phyloP scores from a whole-genome alignment of 2,329 filamentous ascomycete genomes.

The Alternaria sp. region DNA sequence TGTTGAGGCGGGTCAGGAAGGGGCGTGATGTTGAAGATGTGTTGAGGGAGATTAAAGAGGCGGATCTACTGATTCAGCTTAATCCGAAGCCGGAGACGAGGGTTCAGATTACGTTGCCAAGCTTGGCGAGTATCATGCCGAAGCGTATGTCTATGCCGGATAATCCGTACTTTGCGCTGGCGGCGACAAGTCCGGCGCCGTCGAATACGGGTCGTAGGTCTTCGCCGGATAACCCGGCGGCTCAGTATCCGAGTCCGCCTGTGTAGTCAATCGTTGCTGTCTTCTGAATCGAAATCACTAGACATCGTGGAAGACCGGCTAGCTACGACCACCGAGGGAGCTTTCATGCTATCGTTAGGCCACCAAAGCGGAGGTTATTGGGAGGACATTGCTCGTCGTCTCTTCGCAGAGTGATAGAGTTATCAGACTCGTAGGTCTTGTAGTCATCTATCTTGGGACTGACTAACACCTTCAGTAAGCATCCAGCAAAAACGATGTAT shows the following conservation, averaged over 20 bases:
- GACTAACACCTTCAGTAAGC: background rate
- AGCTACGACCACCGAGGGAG: no score
- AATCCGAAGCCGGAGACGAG: slow-evolving; percentile 11
- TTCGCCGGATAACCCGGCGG: background rate
- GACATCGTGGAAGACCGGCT: background rate
- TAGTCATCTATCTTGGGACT: rapidly evolving
- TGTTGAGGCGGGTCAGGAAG: slow-evolving; percentile 19
- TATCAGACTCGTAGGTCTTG: background rate
- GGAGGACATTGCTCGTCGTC: background rate
- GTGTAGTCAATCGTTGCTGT: background rate
- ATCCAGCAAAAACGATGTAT: background rate
- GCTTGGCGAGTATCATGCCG: background rate
- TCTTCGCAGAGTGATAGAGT: background rate
- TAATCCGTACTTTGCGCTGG: background rate
- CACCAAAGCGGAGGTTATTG: background rate
- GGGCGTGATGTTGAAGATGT: slow-evolving; percentile 17
- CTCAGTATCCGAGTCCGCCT: background rate
- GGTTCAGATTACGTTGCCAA: background rate
- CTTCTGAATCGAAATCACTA: background rate
- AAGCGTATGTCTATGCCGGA: background rate
- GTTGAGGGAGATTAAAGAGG: slow-evolving; percentile 19
- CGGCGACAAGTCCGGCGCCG: background rate
- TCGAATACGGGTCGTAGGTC: background rate
- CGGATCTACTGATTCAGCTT: slow-evolving; percentile 19
- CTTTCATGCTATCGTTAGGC: background rate